Evolutionary conservation across 2,329 filamentous ascomycete genomes (phyloP).

Genomic region (Phyllachora maydis): DNA sequence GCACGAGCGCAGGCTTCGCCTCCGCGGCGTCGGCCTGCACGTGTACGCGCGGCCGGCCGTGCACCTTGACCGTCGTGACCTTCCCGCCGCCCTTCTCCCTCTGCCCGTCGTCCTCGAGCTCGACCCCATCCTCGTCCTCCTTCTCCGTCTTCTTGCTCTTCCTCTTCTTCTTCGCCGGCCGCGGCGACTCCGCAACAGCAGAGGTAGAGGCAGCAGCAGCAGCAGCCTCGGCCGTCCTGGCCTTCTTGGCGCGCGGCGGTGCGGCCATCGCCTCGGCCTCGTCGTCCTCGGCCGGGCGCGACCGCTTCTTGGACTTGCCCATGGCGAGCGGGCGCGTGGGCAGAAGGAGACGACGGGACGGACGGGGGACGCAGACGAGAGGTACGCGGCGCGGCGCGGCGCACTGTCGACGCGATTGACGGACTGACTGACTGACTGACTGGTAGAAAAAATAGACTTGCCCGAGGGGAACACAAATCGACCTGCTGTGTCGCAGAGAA

Average conservation of each 20-base stretch:
- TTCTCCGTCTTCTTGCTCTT: slow-evolving; percentile 5
- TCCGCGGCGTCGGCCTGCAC: neutral
- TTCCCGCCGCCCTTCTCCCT: neutral
- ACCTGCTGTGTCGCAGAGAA: too few species aligned
- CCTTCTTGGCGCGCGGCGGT: slow-evolving; percentile 2
- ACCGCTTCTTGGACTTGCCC: slow-evolving; percentile 7
- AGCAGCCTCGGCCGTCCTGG: slow-evolving; percentile 3
- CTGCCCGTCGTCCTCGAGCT: neutral
- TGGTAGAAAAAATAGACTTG: too few species aligned
- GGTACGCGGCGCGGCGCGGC: too few species aligned
- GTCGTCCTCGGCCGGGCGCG: slow-evolving; percentile 13
- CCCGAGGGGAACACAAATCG: too few species aligned
- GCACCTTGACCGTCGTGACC: neutral
- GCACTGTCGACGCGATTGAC: too few species aligned
- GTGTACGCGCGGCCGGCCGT: neutral
- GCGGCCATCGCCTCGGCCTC: neutral
- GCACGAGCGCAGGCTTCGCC: too few species aligned
- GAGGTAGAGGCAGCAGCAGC: neutral
- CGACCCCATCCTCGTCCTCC: slow-evolving; percentile 4
- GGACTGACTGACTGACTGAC: too few species aligned
- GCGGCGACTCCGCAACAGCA: neutral
- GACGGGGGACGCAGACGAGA: too few species aligned
- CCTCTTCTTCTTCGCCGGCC: slow-evolving; percentile 1
- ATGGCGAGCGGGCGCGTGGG: too few species aligned
- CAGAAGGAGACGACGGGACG: too few species aligned